Base-by-base conservation (phyloP, 495 filamentous ascomycete species). In the Amphirosellinia nigrospora region DNA sequence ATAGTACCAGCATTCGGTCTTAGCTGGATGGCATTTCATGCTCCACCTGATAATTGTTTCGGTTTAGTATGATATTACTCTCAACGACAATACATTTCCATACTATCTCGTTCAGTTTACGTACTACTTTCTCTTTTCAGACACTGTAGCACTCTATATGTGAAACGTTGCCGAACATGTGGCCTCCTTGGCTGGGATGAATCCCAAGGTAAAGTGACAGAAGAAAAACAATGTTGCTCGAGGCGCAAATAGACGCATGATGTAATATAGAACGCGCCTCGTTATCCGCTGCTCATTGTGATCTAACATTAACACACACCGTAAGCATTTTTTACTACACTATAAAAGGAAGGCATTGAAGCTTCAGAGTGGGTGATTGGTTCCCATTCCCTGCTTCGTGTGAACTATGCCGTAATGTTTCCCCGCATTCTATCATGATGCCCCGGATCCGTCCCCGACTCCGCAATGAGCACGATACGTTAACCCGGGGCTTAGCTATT, bases 401-500 rank as follows among this genome's bases (percentile, higher is more conserved):
- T 62, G 30, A 32, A 46, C 55, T 21, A 53, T 46, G 30, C 21
- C 30, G 63, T 41, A 50, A 19, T 38, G 23, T 52, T 68, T 60
- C 66, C 66, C 66, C 66, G 56, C 66, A 62, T 19, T 53, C 43
- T 15, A 2, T 23, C 9, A 45, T 23, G 9, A 10, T 26, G 32
- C 21, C n/a, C 34, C 46, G 45, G 63, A 39, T 53, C 46, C 41
- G 45, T 38, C 39, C 32, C 46, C 63, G 63, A 28, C 46, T 53
- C 46, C 32, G 62, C 62, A 19, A 60, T 41, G 36, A 38, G 56
- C n/a, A 26, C 23, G 36, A 43, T 1, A 39, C 48, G 30, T 41
- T 32, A 43, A 68, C 43, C 21, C 66, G 16, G 16, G 28, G 34
- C 28, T 66, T 64, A 38, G 30, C 19, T 64, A 26, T 50, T 64